Evolutionary conservation across 192 early-diverging fungal species (phyloP).

Genomic region (Lunasporangiospora selenospora): DNA sequence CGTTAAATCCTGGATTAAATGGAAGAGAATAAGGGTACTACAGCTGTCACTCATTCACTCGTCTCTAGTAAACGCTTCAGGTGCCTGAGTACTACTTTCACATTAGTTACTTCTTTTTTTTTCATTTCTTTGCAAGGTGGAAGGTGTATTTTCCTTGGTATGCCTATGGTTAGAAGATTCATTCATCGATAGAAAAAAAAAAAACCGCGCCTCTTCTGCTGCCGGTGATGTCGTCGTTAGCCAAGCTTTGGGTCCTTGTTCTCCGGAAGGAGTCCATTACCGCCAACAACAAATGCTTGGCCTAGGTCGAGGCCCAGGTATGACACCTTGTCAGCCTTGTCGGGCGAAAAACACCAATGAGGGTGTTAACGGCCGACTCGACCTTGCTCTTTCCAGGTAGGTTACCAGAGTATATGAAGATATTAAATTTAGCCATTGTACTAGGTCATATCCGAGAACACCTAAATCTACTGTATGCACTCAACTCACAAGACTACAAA

Average conservation of each 20-base stretch:
- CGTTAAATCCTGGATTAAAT: too few species aligned
- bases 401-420: slow-evolving; percentile 14
- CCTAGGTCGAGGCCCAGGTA: slow-evolving; percentile 7
- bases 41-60: too few species aligned
- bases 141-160: too few species aligned
- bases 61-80: too few species aligned
- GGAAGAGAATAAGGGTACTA: too few species aligned
- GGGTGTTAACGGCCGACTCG: slow-evolving; percentile 9
- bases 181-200: too few species aligned
- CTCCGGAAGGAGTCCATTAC: neutral
- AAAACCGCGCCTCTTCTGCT: slow-evolving; percentile 12
- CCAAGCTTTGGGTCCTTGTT: slow-evolving; percentile 17
- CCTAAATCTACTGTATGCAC: slow-evolving; percentile 10
- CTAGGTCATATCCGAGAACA: slow-evolving; percentile 10
- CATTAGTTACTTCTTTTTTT: too few species aligned
- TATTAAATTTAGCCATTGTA: too few species aligned
- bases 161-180: too few species aligned
- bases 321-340: neutral
- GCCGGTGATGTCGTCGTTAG: neutral
- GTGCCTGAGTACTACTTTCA: too few species aligned
- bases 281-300: slow-evolving; percentile 9
- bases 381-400: neutral
- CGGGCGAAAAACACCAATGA: slow-evolving; percentile 6
- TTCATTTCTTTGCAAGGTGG: too few species aligned
- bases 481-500: slow-evolving; percentile 20